phyloP scores from a whole-genome alignment of 202 grass and related monocot genomes.

The Brachypodium distachyon region DNA sequence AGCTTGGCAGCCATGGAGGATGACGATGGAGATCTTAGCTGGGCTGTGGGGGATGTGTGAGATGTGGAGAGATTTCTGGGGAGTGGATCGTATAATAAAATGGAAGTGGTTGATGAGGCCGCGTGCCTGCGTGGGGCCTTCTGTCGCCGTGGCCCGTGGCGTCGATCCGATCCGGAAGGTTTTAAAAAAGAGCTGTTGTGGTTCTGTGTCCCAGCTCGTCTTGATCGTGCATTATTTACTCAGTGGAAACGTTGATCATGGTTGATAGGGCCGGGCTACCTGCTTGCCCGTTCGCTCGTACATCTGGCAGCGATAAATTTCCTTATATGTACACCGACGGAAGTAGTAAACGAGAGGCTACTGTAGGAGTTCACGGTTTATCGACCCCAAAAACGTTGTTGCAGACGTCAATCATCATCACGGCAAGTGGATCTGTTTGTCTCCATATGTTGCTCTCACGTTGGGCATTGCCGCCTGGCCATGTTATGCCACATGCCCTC shows the following conservation, averaged over 20 bases:
- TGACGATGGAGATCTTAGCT: neutral
- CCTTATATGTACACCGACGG: neutral
- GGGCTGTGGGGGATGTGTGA: neutral
- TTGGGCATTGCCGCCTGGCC: no score
- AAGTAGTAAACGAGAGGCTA: neutral
- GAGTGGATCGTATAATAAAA: slow-evolving; percentile 21
- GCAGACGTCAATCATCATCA: neutral
- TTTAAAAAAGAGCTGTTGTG: neutral
- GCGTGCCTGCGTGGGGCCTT: slow-evolving; percentile 13
- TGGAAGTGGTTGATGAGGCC: neutral
- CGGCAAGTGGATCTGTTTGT: neutral
- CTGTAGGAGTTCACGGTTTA: neutral
- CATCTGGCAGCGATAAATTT: neutral
- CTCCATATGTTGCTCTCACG: neutral
- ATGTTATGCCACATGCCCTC: neutral
- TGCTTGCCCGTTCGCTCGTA: neutral
- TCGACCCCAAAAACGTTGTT: neutral
- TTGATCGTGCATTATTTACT: neutral
- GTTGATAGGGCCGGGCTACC: neutral
- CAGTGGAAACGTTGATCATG: neutral
- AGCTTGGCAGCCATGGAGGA: slow-evolving; percentile 40
- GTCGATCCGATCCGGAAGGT: slow-evolving; percentile 6
- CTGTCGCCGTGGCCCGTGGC: neutral
- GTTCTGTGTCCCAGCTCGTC: slow-evolving; percentile 2
- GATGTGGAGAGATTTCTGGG: neutral